phyloP scores from a whole-genome alignment of 2,329 filamentous ascomycete genomes.

The Pseudogymnoascus sp. region DNA sequence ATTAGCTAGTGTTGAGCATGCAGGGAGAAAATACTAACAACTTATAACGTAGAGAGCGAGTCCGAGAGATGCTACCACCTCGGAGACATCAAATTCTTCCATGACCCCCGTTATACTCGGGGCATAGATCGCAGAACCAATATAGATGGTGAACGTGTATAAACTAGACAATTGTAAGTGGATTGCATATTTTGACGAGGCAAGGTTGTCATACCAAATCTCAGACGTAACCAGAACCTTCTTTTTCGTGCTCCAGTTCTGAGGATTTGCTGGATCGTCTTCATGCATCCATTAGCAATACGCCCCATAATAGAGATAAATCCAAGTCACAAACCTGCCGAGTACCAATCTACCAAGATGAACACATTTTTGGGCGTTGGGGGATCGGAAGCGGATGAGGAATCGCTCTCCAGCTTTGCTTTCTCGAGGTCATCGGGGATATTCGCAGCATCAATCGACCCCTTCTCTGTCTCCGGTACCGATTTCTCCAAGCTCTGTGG shows the following conservation, averaged over 20 bases:
- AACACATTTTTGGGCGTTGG: constrained; percentile 32
- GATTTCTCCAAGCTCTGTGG: constrained; percentile 42
- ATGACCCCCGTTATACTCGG: constrained; percentile 36
- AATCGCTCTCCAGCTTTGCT: not conserved
- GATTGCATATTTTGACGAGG: not conserved
- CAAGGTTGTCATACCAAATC: constrained; percentile 19
- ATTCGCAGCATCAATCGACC: constrained; percentile 27
- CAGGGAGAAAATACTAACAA: not conserved
- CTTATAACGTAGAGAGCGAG: constrained; percentile 40
- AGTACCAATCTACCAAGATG: constrained; percentile 15
- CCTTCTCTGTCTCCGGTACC: constrained; percentile 33
- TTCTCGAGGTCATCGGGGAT: constrained; percentile 19
- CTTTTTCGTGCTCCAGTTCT: constrained; percentile 22
- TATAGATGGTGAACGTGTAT: constrained; percentile 44
- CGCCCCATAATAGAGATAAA: not conserved
- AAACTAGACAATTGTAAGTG: constrained; percentile 39
- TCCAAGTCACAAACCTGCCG: constrained; percentile 3
- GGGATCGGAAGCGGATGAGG: not conserved
- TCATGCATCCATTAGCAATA: constrained; percentile 4
- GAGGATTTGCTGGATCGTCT: constrained; percentile 26
- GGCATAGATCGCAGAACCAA: constrained; percentile 44
- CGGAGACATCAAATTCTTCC: constrained; percentile 37
- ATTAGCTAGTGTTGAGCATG: not conserved
- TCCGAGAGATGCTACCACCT: constrained; percentile 40
- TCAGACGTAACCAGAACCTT: constrained; percentile 19